Evolutionary conservation across 2,329 filamentous ascomycete species (phyloP), one percentile per base, ranked within the genome.

Genomic region (Alternaria angustiovoidea): DNA sequence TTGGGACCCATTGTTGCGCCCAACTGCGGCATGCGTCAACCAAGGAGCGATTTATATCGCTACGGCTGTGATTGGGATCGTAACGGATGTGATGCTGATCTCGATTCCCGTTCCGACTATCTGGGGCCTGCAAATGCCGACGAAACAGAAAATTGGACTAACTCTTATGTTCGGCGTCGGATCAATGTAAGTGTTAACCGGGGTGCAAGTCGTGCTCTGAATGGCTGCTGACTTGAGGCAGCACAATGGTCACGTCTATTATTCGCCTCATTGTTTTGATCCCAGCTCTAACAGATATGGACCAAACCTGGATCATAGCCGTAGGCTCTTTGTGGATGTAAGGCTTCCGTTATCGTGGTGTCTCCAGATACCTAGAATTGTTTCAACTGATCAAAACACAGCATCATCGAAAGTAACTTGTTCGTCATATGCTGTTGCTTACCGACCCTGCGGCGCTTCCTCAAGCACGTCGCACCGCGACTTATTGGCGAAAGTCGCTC

Each of bases 381-480:
- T 18, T 2, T 30, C n/a, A 47, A 59, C 51, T 61, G 4, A 61
- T 11, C 36, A 36, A 18, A 26, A 32, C 20, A 30, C 22, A 80
- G 77, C 1, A 70, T 79, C 39, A 65, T 81, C 36, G 80, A 82
- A 58, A 67, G 72, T 0, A 82, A 82, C 39, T 70, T 82, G 0
- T 75, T 81, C 51, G 72, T 82, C 28, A 78, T 80, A 12, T 82
- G 79, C 65, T 79, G 78, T 20, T 78, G 78, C 22, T 73, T 81
- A 34, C 78, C 80, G 0, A 81, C 80, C 1, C 61, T 82, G 1
- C 75, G 77, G 26, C 78, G 78, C 18, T 82, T 81, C 71, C 71
- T 81, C 59, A 70, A 70, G 2, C 77, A 80, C 53, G 67, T 81
- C 11, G 73, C 78, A 0, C 79, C 79, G 2, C 60, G 38, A 2